phyloP scores from a whole-genome alignment of 768 basidiomycete species.

The Pleurotus sapidus region DNA sequence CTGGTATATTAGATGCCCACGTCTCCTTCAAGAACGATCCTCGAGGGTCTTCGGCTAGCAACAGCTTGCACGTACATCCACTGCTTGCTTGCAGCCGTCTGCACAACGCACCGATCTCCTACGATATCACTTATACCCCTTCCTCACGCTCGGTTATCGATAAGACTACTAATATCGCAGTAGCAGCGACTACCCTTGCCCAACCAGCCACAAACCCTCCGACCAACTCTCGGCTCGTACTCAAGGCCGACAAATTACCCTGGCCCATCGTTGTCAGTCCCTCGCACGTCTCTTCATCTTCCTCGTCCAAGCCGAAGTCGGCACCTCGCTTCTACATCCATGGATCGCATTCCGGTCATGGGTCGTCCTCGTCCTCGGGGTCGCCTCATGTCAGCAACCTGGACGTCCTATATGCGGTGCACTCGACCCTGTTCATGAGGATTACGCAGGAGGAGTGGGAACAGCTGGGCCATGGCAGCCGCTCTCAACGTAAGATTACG shows the following conservation, averaged over 20 bases:
- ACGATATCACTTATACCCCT: slow-evolving; percentile 55
- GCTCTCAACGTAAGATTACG: slow-evolving; percentile 55
- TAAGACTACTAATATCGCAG: slow-evolving; percentile 47
- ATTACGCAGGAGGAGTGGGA: slow-evolving; percentile 68
- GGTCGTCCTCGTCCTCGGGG: slow-evolving; percentile 14
- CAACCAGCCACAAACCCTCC: slow-evolving; percentile 66
- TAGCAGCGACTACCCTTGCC: slow-evolving; percentile 52
- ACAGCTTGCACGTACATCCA: slow-evolving; percentile 58
- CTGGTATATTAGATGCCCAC: slow-evolving; percentile 21
- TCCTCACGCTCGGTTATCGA: slow-evolving; percentile 58
- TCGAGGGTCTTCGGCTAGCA: slow-evolving; percentile 27
- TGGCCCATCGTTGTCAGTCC: slow-evolving; percentile 55
- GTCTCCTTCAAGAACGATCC: slow-evolving; percentile 23
- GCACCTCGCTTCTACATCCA: slow-evolving; percentile 21
- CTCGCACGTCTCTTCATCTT: slow-evolving; percentile 19
- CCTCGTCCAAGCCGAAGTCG: slow-evolving; percentile 15
- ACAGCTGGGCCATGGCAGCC: slow-evolving; percentile 50
- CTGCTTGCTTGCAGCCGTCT: slow-evolving; percentile 54
- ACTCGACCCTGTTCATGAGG: slow-evolving; percentile 51
- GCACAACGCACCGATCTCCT: slow-evolving; percentile 60
- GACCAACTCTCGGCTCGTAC: slow-evolving; percentile 37
- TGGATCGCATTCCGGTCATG: slow-evolving; percentile 12
- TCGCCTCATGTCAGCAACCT: slow-evolving; percentile 48
- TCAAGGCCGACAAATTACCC: slow-evolving; percentile 56
- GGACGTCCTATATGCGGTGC: slow-evolving; percentile 60